phyloP scores from a whole-genome alignment of 2,329 filamentous ascomycete genomes.

The Zymoseptoria ardabiliae region DNA sequence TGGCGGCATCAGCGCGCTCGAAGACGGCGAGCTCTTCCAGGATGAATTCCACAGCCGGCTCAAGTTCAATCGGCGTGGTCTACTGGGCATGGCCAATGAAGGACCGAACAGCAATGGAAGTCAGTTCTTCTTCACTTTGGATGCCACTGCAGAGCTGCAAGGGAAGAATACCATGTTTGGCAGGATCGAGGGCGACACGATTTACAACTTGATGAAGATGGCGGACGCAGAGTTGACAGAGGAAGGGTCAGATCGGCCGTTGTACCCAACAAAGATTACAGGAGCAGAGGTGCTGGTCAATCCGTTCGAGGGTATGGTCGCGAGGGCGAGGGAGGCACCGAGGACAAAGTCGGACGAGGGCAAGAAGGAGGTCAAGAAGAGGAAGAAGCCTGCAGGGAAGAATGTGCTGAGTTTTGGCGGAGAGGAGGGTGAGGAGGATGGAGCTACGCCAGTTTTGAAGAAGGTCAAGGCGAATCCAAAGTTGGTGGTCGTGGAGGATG shows the following conservation, averaged over 20 bases:
- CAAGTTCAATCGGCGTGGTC: constrained; percentile 83
- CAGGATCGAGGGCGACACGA: constrained; percentile 82
- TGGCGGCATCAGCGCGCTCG: constrained; percentile 86
- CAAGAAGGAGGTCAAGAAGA: constrained; percentile 50
- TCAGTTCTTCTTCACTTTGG: constrained; percentile 95
- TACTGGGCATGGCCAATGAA: constrained; percentile 95
- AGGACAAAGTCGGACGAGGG: constrained; percentile 42
- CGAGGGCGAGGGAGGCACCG: constrained; percentile 51
- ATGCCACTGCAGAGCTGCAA: constrained; percentile 72
- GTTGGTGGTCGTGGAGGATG: constrained; percentile 48
- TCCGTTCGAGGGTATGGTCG: constrained; percentile 74
- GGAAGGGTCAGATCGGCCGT: constrained; percentile 71
- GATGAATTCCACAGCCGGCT: constrained; percentile 90
- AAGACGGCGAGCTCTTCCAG: constrained; percentile 71
- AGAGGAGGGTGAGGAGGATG: constrained; percentile 55
- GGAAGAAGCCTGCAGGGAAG: constrained; percentile 67
- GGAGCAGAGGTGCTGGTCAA: constrained; percentile 70
- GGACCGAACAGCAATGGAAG: constrained; percentile 79
- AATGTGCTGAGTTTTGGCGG: constrained; percentile 68
- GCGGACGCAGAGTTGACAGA: constrained; percentile 72
- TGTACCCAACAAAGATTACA: constrained; percentile 77
- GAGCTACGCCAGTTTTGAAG: constrained; percentile 56
- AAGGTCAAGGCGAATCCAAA: constrained; percentile 74
- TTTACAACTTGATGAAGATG: constrained; percentile 93
- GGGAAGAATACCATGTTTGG: constrained; percentile 93